Evolutionary conservation across 192 early-diverging fungal species (phyloP).

Genomic region (Umbelopsis ramanniana): DNA sequence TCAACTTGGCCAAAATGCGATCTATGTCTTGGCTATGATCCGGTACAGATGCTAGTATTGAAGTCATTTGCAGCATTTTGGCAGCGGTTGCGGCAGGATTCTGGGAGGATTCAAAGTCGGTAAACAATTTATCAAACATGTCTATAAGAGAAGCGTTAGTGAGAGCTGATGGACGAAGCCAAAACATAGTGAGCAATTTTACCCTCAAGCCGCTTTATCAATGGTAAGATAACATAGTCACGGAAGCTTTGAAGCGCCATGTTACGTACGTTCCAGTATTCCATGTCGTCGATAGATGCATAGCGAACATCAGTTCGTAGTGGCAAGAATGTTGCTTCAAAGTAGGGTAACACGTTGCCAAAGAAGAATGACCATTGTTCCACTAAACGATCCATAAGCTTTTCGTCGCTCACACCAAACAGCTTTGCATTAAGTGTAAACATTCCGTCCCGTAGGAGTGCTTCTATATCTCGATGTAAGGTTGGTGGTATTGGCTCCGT

Average conservation of each 20-base stretch:
- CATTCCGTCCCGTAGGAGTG: constrained; percentile 65
- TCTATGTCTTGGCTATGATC: constrained; percentile 56
- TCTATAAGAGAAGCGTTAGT: constrained; percentile 43
- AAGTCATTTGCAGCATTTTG: constrained; percentile 76
- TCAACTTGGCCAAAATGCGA: constrained; percentile 52
- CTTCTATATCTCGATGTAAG: constrained; percentile 60
- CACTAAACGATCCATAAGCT: constrained; percentile 66
- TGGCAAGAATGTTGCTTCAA: constrained; percentile 88
- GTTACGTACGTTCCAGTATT: constrained; percentile 61
- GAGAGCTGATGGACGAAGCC: not conserved
- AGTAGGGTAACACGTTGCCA: constrained; percentile 80
- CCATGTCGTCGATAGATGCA: constrained; percentile 37
- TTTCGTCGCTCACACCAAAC: constrained; percentile 68
- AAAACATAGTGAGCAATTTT: constrained; percentile 1
- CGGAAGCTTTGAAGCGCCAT: constrained; percentile 69
- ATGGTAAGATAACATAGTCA: constrained; percentile 67
- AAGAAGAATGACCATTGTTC: constrained; percentile 84
- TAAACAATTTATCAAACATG: constrained; percentile 64
- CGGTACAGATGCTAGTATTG: constrained; percentile 58
- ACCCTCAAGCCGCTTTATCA: constrained; percentile 68
- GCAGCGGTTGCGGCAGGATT: constrained; percentile 67
- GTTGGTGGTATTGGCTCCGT: constrained; percentile 40
- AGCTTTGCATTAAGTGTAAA: constrained; percentile 69
- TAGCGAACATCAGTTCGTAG: constrained; percentile 54
- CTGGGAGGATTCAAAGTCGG: constrained; percentile 66